A percentile compares a stretch with the other conserved stretches of the same genome.
These are phyloP conservation scores for Coleophoma crateriformis DNA, from an alignment of 2,329 filamentous ascomycete genomes.

Conservation along the genomic window DNA sequence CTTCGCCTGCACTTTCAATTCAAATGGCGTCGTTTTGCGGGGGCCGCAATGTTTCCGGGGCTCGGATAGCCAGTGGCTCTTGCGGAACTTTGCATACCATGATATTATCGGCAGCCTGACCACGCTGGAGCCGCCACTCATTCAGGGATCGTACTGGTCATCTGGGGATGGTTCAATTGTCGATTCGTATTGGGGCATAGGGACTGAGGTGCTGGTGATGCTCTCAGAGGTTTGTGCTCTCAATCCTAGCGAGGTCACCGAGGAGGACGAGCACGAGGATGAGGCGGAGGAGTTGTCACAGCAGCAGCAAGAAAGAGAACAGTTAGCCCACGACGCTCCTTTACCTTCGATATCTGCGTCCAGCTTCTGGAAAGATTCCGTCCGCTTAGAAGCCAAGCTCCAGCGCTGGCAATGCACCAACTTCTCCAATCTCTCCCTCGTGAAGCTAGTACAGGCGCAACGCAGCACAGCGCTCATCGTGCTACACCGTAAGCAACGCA, in stretches of 20 bases:
- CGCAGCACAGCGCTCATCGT: slow-evolving; percentile 3
- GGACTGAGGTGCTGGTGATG: neutral
- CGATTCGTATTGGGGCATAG: neutral
- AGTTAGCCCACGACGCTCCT: no score
- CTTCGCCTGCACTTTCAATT: neutral
- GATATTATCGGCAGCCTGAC: slow-evolving; percentile 14
- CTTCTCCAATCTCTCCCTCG: neutral
- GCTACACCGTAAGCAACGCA: slow-evolving; percentile 1
- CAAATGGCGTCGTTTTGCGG: neutral
- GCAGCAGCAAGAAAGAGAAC: neutral
- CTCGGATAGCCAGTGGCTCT: slow-evolving; percentile 12
- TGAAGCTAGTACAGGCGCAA: slow-evolving; percentile 1
- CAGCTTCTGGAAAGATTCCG: slow-evolving; percentile 4
- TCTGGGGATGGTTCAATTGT: neutral
- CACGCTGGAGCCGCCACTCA: slow-evolving; percentile 6
- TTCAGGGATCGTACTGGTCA: slow-evolving; percentile 11
- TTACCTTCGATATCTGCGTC: neutral
- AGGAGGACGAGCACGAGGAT: neutral
- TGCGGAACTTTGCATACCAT: slow-evolving; percentile 18
- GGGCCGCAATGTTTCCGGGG: slow-evolving; percentile 1
- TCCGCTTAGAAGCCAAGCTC: slow-evolving; percentile 1
- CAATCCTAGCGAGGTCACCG: neutral
- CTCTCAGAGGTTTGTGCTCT: neutral
- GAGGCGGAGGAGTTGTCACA: neutral
- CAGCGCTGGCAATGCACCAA: slow-evolving; percentile 1